A percentile compares a stretch with the other conserved stretches of the same genome.
These are phyloP conservation scores for Bryoglossum gracile DNA, from an alignment of 495 filamentous ascomycete species.

Conservation along the genomic window DNA sequence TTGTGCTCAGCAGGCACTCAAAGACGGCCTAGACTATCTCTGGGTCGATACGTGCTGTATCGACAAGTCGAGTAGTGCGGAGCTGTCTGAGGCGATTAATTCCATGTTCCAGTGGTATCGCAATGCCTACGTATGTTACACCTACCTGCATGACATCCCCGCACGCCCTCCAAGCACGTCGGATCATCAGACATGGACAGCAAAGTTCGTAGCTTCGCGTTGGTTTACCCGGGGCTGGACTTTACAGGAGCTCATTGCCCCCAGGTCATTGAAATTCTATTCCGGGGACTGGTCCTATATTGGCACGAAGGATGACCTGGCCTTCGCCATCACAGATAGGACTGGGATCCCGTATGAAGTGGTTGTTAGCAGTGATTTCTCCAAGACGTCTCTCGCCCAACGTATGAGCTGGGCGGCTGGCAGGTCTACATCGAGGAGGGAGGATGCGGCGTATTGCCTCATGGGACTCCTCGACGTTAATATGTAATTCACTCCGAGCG, in stretches of 20 bases:
- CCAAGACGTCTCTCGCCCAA: not conserved
- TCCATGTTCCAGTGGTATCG: constrained; percentile 30
- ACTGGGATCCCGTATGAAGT: not conserved
- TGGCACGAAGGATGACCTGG: constrained; percentile 2
- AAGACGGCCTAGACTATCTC: constrained; percentile 17
- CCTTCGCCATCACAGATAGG: not conserved
- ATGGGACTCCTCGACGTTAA: not conserved
- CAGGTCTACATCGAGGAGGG: not conserved
- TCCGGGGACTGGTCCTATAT: not conserved
- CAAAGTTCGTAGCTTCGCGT: not conserved
- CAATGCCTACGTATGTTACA: constrained; percentile 14
- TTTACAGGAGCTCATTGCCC: constrained; percentile 30
- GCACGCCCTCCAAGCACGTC: not conserved
- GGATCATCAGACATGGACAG: not conserved
- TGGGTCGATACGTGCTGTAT: constrained; percentile 23
- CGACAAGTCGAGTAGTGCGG: constrained; percentile 26
- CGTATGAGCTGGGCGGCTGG: not conserved
- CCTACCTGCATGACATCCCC: constrained; percentile 11
- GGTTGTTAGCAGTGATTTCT: not conserved
- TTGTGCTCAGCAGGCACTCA: too few relatives aligned
- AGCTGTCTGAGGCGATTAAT: constrained; percentile 33
- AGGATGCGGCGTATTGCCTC: not conserved
- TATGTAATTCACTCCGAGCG: too few relatives aligned
- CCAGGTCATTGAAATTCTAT: constrained; percentile 8
- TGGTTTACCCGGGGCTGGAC: constrained; percentile 27